These are phyloP conservation scores for Starmerella riodocensis DNA, from an alignment of 805 yeast species.

Conservation along the genomic window DNA sequence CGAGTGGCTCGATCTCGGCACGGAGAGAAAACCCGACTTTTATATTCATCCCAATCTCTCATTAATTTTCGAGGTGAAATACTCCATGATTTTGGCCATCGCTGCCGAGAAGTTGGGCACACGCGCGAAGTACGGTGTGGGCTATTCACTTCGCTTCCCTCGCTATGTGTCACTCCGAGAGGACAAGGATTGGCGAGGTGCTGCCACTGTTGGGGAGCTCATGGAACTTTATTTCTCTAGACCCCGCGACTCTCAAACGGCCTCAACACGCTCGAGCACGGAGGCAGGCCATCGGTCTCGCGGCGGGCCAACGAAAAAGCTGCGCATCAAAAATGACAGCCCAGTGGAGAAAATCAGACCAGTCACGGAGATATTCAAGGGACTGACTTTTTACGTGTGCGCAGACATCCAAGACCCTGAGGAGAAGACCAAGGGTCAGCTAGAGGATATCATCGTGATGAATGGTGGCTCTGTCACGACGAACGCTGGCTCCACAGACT, in stretches of 20 bases:
- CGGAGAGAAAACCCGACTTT: constrained; percentile 22
- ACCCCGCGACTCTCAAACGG: background rate
- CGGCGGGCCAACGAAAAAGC: background rate
- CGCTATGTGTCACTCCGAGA: constrained; percentile 53
- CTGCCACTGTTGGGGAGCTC: constrained; percentile 45
- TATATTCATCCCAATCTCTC: constrained; percentile 77
- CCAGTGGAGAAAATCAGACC: background rate
- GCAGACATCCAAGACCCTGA: constrained; percentile 22
- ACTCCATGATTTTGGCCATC: constrained; percentile 51
- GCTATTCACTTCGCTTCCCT: constrained; percentile 62
- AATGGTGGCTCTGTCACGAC: constrained; percentile 26
- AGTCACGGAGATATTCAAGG: constrained; percentile 17
- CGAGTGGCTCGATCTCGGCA: constrained; percentile 10
- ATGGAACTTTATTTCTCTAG: constrained; percentile 15
- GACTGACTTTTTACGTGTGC: constrained; percentile 19
- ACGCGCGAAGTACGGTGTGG: constrained; percentile 42
- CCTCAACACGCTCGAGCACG: background rate
- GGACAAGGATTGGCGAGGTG: constrained; percentile 51
- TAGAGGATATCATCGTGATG: constrained; percentile 19
- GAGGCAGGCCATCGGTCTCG: background rate
- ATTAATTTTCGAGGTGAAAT: constrained; percentile 69
- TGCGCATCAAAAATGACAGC: background rate
- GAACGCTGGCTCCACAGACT: constrained; percentile 9
- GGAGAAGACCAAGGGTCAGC: constrained; percentile 15
- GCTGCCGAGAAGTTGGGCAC: background rate